A percentile compares a stretch with the other conserved stretches of the same genome.
phyloP scores from a whole-genome alignment of 176 grass and related monocot species.

The Tuctoria greenei region DNA sequence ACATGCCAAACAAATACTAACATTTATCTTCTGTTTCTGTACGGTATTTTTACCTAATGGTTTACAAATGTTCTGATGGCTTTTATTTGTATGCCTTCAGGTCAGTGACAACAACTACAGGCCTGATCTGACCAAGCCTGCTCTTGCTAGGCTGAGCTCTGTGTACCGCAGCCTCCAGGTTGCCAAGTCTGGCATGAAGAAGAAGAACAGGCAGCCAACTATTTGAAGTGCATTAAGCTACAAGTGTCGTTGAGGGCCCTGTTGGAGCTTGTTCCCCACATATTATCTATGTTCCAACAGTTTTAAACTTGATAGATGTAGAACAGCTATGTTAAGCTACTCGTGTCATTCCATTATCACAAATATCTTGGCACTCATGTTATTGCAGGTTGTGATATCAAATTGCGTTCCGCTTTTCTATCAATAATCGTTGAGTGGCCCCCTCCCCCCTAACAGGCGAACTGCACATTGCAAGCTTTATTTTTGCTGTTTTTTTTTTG shows the following conservation, averaged over 20 bases:
- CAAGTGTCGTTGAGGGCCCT: not conserved
- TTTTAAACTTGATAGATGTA: constrained; percentile 37
- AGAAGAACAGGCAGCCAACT: constrained; percentile 76
- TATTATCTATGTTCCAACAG: constrained; percentile 28
- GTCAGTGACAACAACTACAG: constrained; percentile 74
- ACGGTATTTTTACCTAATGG: not conserved
- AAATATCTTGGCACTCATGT: constrained; percentile 6
- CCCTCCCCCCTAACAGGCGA: not conserved
- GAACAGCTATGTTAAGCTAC: constrained; percentile 30
- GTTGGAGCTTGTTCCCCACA: not conserved
- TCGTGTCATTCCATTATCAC: not conserved
- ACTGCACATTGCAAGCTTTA: not conserved
- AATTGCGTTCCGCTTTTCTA: not conserved
- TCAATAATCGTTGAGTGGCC: too few species aligned
- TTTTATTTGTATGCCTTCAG: constrained; percentile 10
- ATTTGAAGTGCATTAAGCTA: not conserved
- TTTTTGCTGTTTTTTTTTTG: not conserved
- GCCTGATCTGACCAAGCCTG: constrained; percentile 76
- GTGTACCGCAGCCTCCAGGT: constrained; percentile 85
- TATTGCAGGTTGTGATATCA: not conserved
- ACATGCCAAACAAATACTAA: not conserved
- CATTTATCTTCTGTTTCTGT: not conserved
- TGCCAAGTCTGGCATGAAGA: constrained; percentile 79
- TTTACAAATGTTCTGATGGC: not conserved
- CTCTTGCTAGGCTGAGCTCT: constrained; percentile 57